These are phyloP conservation scores for Escovopsis sp. DNA, from an alignment of 2,329 filamentous ascomycete genomes.

Conservation along the genomic window DNA sequence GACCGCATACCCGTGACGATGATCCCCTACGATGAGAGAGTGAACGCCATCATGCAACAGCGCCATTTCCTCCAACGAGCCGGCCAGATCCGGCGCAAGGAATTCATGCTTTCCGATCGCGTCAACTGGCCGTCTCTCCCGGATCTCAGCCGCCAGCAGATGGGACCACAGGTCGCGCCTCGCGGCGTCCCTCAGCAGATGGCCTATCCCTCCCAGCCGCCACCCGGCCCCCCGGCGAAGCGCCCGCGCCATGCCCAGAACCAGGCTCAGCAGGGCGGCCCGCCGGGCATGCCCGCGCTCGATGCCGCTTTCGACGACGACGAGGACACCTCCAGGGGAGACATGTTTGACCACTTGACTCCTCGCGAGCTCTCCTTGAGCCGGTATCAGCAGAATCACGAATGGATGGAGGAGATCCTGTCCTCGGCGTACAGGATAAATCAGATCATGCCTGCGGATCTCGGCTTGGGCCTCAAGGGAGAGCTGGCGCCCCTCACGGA, in stretches of 20 bases:
- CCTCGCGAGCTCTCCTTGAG: slow-evolving; percentile 78
- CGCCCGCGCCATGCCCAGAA: slow-evolving; percentile 32
- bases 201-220: slow-evolving; percentile 44
- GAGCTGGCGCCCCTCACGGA: slow-evolving; percentile 70
- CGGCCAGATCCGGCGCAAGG: slow-evolving; percentile 74
- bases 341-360: slow-evolving; percentile 79
- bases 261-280: slow-evolving; percentile 21
- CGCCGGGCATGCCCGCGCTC: slow-evolving; percentile 19
- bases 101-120: slow-evolving; percentile 87
- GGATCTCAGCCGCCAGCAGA: slow-evolving; percentile 33
- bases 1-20: slow-evolving; percentile 57
- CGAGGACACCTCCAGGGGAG: slow-evolving; percentile 74
- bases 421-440: slow-evolving; percentile 76
- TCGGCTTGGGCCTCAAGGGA: slow-evolving; percentile 74
- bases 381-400: slow-evolving; percentile 87
- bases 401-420: slow-evolving; percentile 98
- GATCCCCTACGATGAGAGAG: slow-evolving; percentile 48
- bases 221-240: slow-evolving; percentile 39
- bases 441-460: slow-evolving; percentile 75
- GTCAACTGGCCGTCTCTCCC: slow-evolving; percentile 80
- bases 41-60: slow-evolving; percentile 45
- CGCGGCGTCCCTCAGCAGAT: slow-evolving; percentile 43
- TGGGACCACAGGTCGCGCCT: slow-evolving; percentile 32
- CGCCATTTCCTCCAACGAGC: slow-evolving; percentile 53
- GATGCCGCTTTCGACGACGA: slow-evolving; percentile 60